Conservation (phyloP, 169 alveolate species). For the Plasmodium gallinaceum region DNA sequence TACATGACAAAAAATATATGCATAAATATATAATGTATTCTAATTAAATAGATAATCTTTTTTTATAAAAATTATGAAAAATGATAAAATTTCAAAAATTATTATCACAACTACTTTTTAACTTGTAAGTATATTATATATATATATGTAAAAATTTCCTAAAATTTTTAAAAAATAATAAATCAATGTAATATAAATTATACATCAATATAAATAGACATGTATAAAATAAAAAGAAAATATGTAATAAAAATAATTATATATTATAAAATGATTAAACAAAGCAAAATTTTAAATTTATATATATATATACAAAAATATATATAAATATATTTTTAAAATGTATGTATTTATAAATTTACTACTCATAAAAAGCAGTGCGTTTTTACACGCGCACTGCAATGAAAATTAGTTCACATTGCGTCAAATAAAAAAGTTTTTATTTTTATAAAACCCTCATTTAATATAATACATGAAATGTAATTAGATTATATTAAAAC, state of each 20-base stretch:
- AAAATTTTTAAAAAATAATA: conserved; percentile 32
- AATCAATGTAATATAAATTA: conserved; percentile 23
- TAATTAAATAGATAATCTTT: background rate
- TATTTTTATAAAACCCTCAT: too few species aligned
- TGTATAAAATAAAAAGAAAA: background rate
- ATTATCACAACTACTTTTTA: conserved; percentile 37
- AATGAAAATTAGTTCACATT: conserved; percentile 65
- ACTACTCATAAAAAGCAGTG: conserved; percentile 73
- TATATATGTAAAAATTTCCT: conserved; percentile 41
- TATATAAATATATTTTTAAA: conserved; percentile 13
- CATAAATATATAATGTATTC: conserved; percentile 2
- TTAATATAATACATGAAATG: too few species aligned
- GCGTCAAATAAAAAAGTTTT: conserved; percentile 45
- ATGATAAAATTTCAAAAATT: conserved; percentile 46
- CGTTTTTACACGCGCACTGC: conserved; percentile 77
- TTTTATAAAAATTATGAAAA: background rate
- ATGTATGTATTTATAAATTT: conserved; percentile 16
- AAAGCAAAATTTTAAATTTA: background rate
- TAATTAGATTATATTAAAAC: too few species aligned
- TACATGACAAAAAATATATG: background rate
- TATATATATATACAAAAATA: background rate
- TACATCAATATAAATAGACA: background rate
- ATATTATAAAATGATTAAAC: background rate
- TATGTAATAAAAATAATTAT: background rate
- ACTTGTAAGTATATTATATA: conserved; percentile 48